A percentile compares a stretch with the other conserved stretches of the same genome.
Evolutionary conservation across 2,329 filamentous ascomycete genomes (phyloP).

Genomic region (Chalaropsis ovoidea): DNA sequence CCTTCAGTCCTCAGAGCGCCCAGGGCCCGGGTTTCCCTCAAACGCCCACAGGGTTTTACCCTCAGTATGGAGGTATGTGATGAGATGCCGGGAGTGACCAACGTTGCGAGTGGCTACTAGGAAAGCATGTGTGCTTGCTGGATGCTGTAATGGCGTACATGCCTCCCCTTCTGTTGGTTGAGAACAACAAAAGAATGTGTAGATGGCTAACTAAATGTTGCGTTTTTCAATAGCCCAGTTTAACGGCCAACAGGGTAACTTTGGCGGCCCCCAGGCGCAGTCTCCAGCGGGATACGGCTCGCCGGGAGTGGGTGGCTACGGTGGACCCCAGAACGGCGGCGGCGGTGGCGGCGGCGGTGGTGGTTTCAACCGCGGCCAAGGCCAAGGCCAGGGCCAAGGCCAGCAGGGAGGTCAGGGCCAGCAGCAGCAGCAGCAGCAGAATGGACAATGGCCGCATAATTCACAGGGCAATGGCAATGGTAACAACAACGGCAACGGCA

Average conservation of each 20-base stretch:
- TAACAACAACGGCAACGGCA: slow-evolving; percentile 29
- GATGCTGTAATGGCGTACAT: neutral
- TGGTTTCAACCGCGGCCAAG: slow-evolving; percentile 22
- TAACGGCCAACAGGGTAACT: slow-evolving; percentile 58
- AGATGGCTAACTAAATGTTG: slow-evolving; percentile 29
- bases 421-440: slow-evolving; percentile 38
- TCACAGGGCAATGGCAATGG: slow-evolving; percentile 34
- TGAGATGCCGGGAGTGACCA: neutral
- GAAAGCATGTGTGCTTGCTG: neutral
- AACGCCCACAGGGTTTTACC: slow-evolving; percentile 74
- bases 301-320: slow-evolving; percentile 59
- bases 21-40: slow-evolving; percentile 64
- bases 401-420: slow-evolving; percentile 39
- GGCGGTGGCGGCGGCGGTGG: slow-evolving; percentile 82
- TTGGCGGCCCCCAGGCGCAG: slow-evolving; percentile 47
- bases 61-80: slow-evolving; percentile 74
- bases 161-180: neutral
- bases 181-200: neutral
- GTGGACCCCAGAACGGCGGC: slow-evolving; percentile 62
- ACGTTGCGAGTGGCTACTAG: neutral
- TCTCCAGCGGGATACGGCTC: slow-evolving; percentile 54
- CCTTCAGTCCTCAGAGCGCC: slow-evolving; percentile 62
- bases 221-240: slow-evolving; percentile 38
- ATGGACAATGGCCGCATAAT: slow-evolving; percentile 45
- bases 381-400: slow-evolving; percentile 47